Evolutionary conservation across 1,139 yeast species (phyloP), one percentile per base, ranked within the genome.

Genomic region (Pichia inconspicua): DNA sequence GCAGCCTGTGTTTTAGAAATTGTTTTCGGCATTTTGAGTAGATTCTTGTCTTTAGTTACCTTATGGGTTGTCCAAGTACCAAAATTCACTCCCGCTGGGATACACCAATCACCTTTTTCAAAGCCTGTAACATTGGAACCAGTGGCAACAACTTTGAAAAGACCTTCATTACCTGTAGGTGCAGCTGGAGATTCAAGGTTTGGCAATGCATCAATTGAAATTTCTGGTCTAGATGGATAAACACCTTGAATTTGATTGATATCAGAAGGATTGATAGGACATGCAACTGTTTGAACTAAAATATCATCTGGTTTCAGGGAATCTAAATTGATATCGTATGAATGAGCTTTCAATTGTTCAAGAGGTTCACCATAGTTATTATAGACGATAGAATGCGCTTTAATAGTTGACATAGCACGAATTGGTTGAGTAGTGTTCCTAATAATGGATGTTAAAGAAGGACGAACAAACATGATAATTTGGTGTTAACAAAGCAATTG

Each of bases 11-110:
- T 72, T n/a, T 74, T 58, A 2, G 77, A 65, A 46, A 80, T 66
- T 2, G 58, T 57, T 30, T 68, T 65, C 25, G 70, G 72, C 65
- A 88, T 68, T 59, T 73, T 75, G 54, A 77, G 71, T 61, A 86
- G 72, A 46, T 77, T 70, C 4, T 70, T 63, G 36, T 72, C 74
- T 9, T 64, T 65, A n/a, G 79, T 74, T 51, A 78, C 63, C 9
- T 87, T 84, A 61, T 84, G 92, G 2, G 95, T 80, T 55, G 96
- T 77, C 99, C 99, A 92, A 4, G 98, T 92, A 36, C 98, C 99
- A 55, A 83, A 82, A 60, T 87, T 84, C 17, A 88, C 84, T 36
- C 71, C 68, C n/a, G 78, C 63, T n/a, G 97, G 97, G 44, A 92
- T 77, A 32, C 85, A 89, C 94, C 96, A 89, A 64, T 92, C 97